Evolutionary conservation across 306 rosid species (phyloP).

Genomic region (Medicago lupulina): DNA sequence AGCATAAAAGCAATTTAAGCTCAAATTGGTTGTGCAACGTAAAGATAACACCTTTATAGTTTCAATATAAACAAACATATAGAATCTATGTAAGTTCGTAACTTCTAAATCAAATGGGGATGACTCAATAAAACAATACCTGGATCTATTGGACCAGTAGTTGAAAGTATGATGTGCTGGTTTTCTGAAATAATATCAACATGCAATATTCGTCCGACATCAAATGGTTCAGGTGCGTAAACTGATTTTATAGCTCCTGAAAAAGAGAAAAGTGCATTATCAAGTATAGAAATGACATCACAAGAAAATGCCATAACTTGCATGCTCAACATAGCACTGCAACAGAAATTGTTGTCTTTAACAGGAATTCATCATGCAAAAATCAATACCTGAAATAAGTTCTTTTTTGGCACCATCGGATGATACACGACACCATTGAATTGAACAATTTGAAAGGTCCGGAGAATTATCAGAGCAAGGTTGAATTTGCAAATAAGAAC

Average conservation of each 20-base stretch:
- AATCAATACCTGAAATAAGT: constrained; percentile 76
- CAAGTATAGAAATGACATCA: background rate
- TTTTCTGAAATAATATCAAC: constrained; percentile 64
- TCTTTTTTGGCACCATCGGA: constrained; percentile 83
- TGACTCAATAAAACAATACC: constrained; percentile 56
- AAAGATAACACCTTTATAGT: background rate
- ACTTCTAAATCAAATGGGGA: constrained; percentile 8
- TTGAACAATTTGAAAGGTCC: constrained; percentile 69
- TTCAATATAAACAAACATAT: constrained; percentile 21
- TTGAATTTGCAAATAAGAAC: constrained; percentile 81
- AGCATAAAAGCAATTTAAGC: constrained; percentile 40
- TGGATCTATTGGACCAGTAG: constrained; percentile 87
- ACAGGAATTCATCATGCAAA: constrained; percentile 14
- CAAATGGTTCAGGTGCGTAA: constrained; percentile 97
- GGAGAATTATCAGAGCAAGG: constrained; percentile 69
- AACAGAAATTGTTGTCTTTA: background rate
- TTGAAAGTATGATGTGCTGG: constrained; percentile 61
- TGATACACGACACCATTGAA: constrained; percentile 85
- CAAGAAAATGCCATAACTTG: background rate
- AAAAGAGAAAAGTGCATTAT: constrained; percentile 34
- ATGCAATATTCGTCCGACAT: constrained; percentile 81
- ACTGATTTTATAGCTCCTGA: constrained; percentile 90
- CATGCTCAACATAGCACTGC: constrained; percentile 3
- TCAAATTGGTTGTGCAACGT: constrained; percentile 11
- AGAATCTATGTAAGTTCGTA: background rate